Evolutionary conservation across 2,329 filamentous ascomycete genomes (phyloP).

Genomic region (Xylariaceae sp.): DNA sequence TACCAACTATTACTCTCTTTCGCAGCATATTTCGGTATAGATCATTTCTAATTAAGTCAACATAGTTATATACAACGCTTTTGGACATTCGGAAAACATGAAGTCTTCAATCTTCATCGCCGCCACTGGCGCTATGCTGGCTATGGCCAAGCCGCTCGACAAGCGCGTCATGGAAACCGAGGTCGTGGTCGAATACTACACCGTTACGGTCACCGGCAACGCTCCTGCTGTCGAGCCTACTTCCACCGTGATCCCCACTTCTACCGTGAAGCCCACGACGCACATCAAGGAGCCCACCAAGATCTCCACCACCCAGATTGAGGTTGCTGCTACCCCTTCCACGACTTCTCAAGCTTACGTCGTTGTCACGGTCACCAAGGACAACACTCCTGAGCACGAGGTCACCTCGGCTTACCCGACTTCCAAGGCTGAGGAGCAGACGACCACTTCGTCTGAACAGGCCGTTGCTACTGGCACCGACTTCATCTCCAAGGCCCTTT

Average conservation of each 20-base stretch:
- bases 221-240: constrained; percentile 7
- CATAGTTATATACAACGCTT: constrained; percentile 12
- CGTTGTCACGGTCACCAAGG: constrained; percentile 15
- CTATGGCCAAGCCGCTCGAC: constrained; percentile 32
- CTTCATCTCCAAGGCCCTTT: constrained; percentile 47
- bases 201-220: constrained; percentile 37
- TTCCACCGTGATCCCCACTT: background rate
- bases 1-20: constrained; percentile 2
- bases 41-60: constrained; percentile 8
- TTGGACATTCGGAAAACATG: constrained; percentile 33
- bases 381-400: background rate
- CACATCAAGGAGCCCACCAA: constrained; percentile 6
- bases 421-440: constrained; percentile 3
- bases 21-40: background rate
- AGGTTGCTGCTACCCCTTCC: constrained; percentile 2
- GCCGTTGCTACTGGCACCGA: constrained; percentile 25
- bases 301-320: background rate
- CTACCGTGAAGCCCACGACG: background rate
- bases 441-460: constrained; percentile 10
- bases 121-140: constrained; percentile 34
- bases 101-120: constrained; percentile 37
- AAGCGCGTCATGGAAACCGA: constrained; percentile 34
- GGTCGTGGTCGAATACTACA: constrained; percentile 31
- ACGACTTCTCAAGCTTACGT: constrained; percentile 11
- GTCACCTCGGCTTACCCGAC: background rate